Evolutionary conservation across 2,329 filamentous ascomycete genomes (phyloP).

Genomic region (Cordyceps javanica): DNA sequence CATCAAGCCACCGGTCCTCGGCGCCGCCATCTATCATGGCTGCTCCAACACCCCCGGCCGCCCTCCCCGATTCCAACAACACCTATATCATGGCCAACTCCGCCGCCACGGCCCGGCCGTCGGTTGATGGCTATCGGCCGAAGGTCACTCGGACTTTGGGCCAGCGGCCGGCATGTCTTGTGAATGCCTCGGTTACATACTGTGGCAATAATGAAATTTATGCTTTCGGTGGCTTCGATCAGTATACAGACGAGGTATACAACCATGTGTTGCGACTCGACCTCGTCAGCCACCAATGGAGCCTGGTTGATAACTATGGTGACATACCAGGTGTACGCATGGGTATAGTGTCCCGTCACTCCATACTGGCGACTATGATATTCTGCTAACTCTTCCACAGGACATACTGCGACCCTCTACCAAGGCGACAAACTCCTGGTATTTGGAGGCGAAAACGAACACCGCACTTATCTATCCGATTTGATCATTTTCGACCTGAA

Average conservation of each 20-base stretch:
- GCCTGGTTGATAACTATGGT: slow-evolving; percentile 93
- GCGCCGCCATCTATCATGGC: slow-evolving; percentile 20
- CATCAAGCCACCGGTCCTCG: slow-evolving; percentile 23
- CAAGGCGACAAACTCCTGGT: slow-evolving; percentile 92
- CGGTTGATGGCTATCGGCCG: slow-evolving; percentile 72
- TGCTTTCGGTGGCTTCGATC: slow-evolving; percentile 96
- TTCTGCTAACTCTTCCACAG: slow-evolving; percentile 37
- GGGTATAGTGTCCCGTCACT: slow-evolving; percentile 52
- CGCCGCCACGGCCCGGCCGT: slow-evolving; percentile 60
- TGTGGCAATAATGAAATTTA: slow-evolving; percentile 97
- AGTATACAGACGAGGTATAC: slow-evolving; percentile 98
- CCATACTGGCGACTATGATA: background rate
- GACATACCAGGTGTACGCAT: slow-evolving; percentile 96
- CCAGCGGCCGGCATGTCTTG: slow-evolving; percentile 83
- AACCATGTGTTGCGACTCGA: slow-evolving; percentile 93
- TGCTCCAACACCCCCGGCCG: slow-evolving; percentile 24
- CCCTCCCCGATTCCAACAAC: slow-evolving; percentile 53
- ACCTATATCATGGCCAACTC: slow-evolving; percentile 91
- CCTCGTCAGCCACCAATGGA: slow-evolving; percentile 85
- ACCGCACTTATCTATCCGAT: slow-evolving; percentile 90
- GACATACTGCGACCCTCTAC: slow-evolving; percentile 91
- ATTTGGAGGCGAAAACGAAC: slow-evolving; percentile 97
- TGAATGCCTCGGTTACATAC: slow-evolving; percentile 98
- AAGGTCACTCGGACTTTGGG: slow-evolving; percentile 74
- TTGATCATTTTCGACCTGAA: slow-evolving; percentile 94